Conservation (phyloP, 164 flowering plant species). For the Nelumbo lutea region DNA sequence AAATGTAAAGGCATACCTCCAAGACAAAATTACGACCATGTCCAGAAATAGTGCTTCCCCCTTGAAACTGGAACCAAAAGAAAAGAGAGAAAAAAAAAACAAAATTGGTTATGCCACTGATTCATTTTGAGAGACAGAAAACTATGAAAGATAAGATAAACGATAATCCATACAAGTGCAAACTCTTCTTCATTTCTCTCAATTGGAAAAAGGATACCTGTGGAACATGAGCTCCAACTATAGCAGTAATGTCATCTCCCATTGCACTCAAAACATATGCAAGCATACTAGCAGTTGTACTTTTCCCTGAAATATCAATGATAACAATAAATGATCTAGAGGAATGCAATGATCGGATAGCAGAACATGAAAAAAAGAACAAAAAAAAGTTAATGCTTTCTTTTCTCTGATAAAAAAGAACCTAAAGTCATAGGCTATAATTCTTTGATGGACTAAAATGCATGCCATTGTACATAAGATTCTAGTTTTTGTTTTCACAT, state of each 20-base stretch:
- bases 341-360: not conserved
- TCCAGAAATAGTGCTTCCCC: conserved; percentile 30
- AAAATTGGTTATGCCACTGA: not conserved
- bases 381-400: too few relatives aligned
- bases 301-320: conserved; percentile 30
- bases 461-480: too few relatives aligned
- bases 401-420: too few relatives aligned
- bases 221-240: conserved; percentile 46
- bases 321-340: not conserved
- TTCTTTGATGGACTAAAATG: too few relatives aligned
- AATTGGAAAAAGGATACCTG: conserved; percentile 28
- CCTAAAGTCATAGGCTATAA: too few relatives aligned
- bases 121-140: not conserved
- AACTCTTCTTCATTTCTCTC: not conserved
- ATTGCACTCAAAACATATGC: conserved; percentile 42
- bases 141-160: not conserved
- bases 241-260: conserved; percentile 43
- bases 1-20: conserved; percentile 28
- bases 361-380: not conserved
- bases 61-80: conserved; percentile 28
- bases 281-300: conserved; percentile 43
- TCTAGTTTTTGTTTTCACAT: too few relatives aligned
- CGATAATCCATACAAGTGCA: not conserved
- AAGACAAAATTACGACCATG: conserved; percentile 35
- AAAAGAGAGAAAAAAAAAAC: not conserved